A percentile compares a stretch with the other conserved stretches of the same genome.
Evolutionary conservation across 2,329 filamentous ascomycete genomes (phyloP).

Genomic region (Hypoxylon sp.): DNA sequence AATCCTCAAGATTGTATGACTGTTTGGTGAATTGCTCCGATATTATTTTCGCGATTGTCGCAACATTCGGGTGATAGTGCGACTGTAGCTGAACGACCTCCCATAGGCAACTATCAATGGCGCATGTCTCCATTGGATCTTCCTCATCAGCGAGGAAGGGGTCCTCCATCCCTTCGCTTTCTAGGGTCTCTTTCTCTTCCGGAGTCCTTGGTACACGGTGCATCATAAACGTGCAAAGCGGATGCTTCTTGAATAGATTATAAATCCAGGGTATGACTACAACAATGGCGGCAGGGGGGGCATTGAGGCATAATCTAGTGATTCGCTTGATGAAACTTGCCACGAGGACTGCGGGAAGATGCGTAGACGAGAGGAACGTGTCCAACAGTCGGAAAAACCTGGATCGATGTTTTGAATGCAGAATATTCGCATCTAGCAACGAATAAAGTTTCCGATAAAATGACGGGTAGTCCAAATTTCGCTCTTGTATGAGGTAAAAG

Average conservation of each 20-base stretch:
- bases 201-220: slow-evolving; percentile 79
- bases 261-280: slow-evolving; percentile 94
- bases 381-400: slow-evolving; percentile 94
- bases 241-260: slow-evolving; percentile 92
- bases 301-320: slow-evolving; percentile 85
- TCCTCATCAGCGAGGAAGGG: slow-evolving; percentile 81
- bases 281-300: slow-evolving; percentile 90
- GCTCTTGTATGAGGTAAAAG: slow-evolving; percentile 93
- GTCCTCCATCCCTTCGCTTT: slow-evolving; percentile 75
- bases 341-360: slow-evolving; percentile 90
- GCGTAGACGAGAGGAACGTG: slow-evolving; percentile 90
- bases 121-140: slow-evolving; percentile 87
- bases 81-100: slow-evolving; percentile 91
- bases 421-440: slow-evolving; percentile 84
- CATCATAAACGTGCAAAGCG: slow-evolving; percentile 94
- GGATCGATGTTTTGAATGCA: slow-evolving; percentile 95
- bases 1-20: slow-evolving; percentile 95
- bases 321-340: slow-evolving; percentile 98
- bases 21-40: slow-evolving; percentile 98
- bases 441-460: slow-evolving; percentile 97
- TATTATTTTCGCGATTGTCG: slow-evolving; percentile 92
- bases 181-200: slow-evolving; percentile 71
- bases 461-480: slow-evolving; percentile 94
- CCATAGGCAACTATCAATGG: slow-evolving; percentile 95
- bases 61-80: slow-evolving; percentile 97